Percentiles rank a stretch among this genome's conserved stretches.
Conservation (phyloP, 2,329 filamentous ascomycete species). For the Colletotrichum costaricense region DNA sequence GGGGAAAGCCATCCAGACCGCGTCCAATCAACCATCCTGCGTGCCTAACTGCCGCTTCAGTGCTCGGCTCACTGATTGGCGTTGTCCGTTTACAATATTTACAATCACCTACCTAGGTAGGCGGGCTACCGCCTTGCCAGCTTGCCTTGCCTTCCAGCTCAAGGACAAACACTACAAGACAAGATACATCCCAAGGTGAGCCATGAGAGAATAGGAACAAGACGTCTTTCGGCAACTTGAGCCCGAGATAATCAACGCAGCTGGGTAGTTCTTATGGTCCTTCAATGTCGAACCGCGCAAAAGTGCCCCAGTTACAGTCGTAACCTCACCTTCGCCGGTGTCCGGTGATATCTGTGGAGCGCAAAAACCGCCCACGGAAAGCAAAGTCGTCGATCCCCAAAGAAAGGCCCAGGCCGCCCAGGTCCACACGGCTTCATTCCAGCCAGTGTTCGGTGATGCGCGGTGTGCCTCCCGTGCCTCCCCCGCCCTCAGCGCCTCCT, state of each 20-base stretch:
- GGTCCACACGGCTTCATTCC: neutral
- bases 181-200: neutral
- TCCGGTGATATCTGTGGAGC: too few species aligned
- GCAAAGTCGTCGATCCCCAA: neutral
- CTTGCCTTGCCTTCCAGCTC: neutral
- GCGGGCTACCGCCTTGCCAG: neutral
- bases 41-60: slow-evolving; percentile 20
- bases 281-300: neutral
- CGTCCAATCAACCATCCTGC: slow-evolving; percentile 21
- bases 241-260: neutral
- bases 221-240: neutral
- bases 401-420: too few species aligned
- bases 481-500: neutral
- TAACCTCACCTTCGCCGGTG: neutral
- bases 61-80: slow-evolving; percentile 16
- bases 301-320: neutral
- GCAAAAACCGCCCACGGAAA: neutral
- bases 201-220: neutral
- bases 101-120: neutral
- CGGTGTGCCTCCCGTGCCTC: neutral
- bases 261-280: neutral
- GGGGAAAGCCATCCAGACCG: neutral
- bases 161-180: neutral
- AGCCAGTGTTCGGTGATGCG: neutral
- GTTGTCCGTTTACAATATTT: slow-evolving; percentile 22